Conservation (phyloP, 768 basidiomycete genomes). For the Lactifluus rugatus region DNA sequence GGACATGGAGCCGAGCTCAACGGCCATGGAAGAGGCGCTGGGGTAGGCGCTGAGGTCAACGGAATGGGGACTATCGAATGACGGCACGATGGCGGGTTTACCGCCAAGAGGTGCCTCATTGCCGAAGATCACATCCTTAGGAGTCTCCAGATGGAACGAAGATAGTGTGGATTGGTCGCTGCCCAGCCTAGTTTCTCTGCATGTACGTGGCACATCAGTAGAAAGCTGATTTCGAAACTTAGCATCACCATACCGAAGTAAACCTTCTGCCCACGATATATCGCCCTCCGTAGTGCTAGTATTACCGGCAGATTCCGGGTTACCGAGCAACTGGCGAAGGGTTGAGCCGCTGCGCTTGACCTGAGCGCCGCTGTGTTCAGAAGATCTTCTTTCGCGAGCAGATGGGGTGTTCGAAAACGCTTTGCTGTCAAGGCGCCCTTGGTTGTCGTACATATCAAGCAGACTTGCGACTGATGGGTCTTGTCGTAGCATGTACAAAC, state of each 20-base stretch:
- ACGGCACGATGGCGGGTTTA: conserved; percentile 32
- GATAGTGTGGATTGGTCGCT: conserved; percentile 35
- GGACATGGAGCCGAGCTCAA: conserved; percentile 50
- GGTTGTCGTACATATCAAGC: conserved; percentile 61
- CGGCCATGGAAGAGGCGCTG: conserved; percentile 65
- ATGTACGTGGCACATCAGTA: not conserved
- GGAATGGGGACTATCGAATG: conserved; percentile 31
- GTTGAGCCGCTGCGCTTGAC: conserved; percentile 60
- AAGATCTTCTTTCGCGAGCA: conserved; percentile 22
- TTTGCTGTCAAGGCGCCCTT: conserved; percentile 50
- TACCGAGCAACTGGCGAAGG: conserved; percentile 61
- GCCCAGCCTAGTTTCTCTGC: conserved; percentile 37
- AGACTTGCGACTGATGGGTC: conserved; percentile 75
- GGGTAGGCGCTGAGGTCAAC: conserved; percentile 33
- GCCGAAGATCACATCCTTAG: conserved; percentile 35
- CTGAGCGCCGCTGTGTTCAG: conserved; percentile 38
- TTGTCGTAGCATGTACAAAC: conserved; percentile 51
- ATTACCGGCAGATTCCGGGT: conserved; percentile 29
- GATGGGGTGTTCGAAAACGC: conserved; percentile 58
- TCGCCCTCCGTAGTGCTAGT: conserved; percentile 50
- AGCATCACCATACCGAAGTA: conserved; percentile 40
- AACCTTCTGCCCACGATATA: conserved; percentile 78
- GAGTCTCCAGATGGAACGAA: conserved; percentile 42
- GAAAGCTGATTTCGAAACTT: not conserved
- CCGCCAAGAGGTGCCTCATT: conserved; percentile 22